Base-by-base conservation (phyloP, 306 rosid species). In the Myrica gale region DNA sequence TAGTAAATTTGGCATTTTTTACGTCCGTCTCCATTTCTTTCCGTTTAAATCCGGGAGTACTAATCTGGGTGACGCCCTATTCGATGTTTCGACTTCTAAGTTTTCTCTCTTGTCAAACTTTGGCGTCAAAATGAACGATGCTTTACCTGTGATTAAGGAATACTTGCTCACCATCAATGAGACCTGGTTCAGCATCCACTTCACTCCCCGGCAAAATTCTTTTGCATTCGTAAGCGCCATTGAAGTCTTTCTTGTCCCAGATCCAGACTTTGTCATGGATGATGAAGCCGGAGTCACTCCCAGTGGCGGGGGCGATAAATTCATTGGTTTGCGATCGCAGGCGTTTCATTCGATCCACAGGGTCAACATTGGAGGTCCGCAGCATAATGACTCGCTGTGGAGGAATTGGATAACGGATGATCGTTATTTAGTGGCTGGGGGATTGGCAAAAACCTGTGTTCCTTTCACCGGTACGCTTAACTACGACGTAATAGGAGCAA, bases 21-120 rank as follows among this genome's bases (percentile, higher is more conserved):
- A 84, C 47, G 67, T 88, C 37, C 90, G 90, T 55, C 84, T 88
- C 21, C 90, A 90, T 62, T 90, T 90, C 83, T 80, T 56, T 2
- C 72, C 89, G 6, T 86, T 86, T 77, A 9, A 76, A 44, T 75
- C 85, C 0, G 8, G 76, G 7, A 4, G 1, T 2, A 8, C 17
- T 55, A 68, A 73, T 23, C 80, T 86, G 15, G 61, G 84, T 3
- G 13, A 60, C 0, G 92, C 89, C 12, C 71, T 42, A 9, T 90
- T 88, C 84, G 74, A 79, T 44, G 90, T 88, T 72, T 69, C 81
- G 0, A 79, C 80, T 20, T 55, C 76, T 11, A 23, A 57, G 0
- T 85, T 83, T 54, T 45, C 37, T 32, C 73, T 81, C 52, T 37
- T 84, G 41, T 66, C 37, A 5, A 72, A 74, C 47, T 83, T 81